phyloP scores from a whole-genome alignment of 768 basidiomycete genomes.

The Candolleomyces efflorescens region DNA sequence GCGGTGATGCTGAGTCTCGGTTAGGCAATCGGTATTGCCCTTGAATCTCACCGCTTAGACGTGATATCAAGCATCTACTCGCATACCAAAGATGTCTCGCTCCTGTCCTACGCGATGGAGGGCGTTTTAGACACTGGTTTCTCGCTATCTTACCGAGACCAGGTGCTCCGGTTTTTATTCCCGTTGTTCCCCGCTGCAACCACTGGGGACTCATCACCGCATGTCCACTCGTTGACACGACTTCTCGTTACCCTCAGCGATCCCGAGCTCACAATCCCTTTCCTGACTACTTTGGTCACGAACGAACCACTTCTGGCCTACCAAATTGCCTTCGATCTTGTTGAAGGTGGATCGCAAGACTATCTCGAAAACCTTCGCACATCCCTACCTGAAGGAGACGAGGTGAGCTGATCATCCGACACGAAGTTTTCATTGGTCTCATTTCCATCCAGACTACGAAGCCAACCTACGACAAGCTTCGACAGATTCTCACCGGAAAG shows the following conservation, averaged over 20 bases:
- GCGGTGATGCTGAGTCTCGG: conserved; percentile 12
- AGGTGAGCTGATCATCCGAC: conserved; percentile 35
- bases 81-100: conserved; percentile 65
- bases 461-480: conserved; percentile 67
- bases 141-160: conserved; percentile 78
- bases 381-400: conserved; percentile 63
- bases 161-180: conserved; percentile 73
- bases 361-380: conserved; percentile 77
- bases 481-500: conserved; percentile 83
- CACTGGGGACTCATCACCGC: conserved; percentile 66
- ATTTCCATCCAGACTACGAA: conserved; percentile 46
- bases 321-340: conserved; percentile 94
- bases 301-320: conserved; percentile 78
- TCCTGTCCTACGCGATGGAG: conserved; percentile 90
- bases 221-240: conserved; percentile 80
- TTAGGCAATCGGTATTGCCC: conserved; percentile 91
- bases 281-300: conserved; percentile 68
- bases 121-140: conserved; percentile 89
- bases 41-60: conserved; percentile 88
- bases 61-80: conserved; percentile 76
- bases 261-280: conserved; percentile 69
- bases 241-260: conserved; percentile 87
- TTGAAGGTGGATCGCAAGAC: conserved; percentile 91
- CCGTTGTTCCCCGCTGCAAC: conserved; percentile 82
- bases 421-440: neutral